Conservation (phyloP, 257 asterid genomes). For the Coffea canephora region DNA sequence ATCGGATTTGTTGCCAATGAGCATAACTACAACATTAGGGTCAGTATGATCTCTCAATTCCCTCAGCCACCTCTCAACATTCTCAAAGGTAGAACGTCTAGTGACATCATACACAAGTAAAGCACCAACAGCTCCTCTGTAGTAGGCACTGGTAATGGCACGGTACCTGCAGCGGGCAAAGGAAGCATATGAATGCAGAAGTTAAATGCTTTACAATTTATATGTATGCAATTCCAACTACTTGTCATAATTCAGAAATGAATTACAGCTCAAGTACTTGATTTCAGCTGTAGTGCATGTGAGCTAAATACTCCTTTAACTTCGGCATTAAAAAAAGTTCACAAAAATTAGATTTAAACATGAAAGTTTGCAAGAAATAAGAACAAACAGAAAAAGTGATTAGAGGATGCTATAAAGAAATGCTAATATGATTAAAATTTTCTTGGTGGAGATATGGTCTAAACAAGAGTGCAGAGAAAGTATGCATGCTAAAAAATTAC, state of each 20-base stretch:
- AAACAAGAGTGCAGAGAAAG: background rate
- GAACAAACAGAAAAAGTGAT: background rate
- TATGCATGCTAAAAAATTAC: background rate
- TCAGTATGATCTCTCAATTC: slow-evolving; percentile 27
- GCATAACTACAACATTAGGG: slow-evolving; percentile 25
- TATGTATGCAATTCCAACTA: background rate
- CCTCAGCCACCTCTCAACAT: slow-evolving; percentile 27
- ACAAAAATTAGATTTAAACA: background rate
- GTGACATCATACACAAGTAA: slow-evolving; percentile 26
- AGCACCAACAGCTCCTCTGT: slow-evolving; percentile 29
- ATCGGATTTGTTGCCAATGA: slow-evolving; percentile 28
- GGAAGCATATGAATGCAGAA: background rate
- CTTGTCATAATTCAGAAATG: background rate
- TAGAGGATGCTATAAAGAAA: background rate
- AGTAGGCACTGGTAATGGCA: slow-evolving; percentile 25
- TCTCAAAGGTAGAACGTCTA: slow-evolving; percentile 23
- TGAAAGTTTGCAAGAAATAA: background rate
- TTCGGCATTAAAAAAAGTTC: background rate
- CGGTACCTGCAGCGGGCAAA: slow-evolving; percentile 15
- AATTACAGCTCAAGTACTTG: background rate
- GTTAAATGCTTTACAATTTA: background rate
- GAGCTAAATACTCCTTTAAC: background rate
- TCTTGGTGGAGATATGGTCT: background rate
- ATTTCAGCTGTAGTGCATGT: background rate
- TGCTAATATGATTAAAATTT: background rate